Evolutionary conservation across 73 alveolate species (phyloP).

Genomic region (Blepharisma stoltei): DNA sequence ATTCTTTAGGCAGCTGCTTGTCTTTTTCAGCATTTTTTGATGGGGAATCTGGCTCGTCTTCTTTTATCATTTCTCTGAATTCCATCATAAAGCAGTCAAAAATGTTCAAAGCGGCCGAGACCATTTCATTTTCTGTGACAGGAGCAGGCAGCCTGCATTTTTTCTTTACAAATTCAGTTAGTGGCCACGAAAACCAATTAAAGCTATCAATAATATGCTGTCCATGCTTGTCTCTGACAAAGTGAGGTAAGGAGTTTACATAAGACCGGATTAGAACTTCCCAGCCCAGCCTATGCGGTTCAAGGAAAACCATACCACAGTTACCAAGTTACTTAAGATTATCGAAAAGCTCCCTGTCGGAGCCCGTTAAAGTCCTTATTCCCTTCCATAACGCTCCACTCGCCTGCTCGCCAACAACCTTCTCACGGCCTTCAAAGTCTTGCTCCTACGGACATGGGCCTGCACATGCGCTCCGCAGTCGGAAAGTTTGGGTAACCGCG

Average conservation of each 20-base stretch:
- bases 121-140: slow-evolving; percentile 67
- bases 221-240: not conserved
- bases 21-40: slow-evolving; percentile 46
- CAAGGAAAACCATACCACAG: slow-evolving; percentile 98
- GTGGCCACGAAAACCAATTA: not conserved
- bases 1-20: slow-evolving; percentile 70
- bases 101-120: slow-evolving; percentile 54
- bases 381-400: too few relatives aligned
- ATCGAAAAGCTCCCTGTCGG: too few relatives aligned
- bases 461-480: too few relatives aligned
- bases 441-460: too few relatives aligned
- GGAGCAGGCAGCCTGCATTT: slow-evolving; percentile 65
- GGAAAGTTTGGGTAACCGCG: too few relatives aligned
- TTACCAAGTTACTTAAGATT: too few relatives aligned
- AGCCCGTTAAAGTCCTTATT: too few relatives aligned
- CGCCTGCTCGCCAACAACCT: too few relatives aligned
- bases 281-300: slow-evolving; percentile 67
- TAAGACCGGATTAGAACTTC: slow-evolving; percentile 61
- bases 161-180: slow-evolving; percentile 57
- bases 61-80: slow-evolving; percentile 2
- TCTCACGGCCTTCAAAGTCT: too few relatives aligned
- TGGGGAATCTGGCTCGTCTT: slow-evolving; percentile 1
- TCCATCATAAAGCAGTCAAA: slow-evolving; percentile 33
- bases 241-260: slow-evolving; percentile 55
- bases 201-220: not conserved